A percentile compares a stretch with the other conserved stretches of the same genome.
Evolutionary conservation across 2,329 filamentous ascomycete species (phyloP).

Genomic region (Diaporthe eres): DNA sequence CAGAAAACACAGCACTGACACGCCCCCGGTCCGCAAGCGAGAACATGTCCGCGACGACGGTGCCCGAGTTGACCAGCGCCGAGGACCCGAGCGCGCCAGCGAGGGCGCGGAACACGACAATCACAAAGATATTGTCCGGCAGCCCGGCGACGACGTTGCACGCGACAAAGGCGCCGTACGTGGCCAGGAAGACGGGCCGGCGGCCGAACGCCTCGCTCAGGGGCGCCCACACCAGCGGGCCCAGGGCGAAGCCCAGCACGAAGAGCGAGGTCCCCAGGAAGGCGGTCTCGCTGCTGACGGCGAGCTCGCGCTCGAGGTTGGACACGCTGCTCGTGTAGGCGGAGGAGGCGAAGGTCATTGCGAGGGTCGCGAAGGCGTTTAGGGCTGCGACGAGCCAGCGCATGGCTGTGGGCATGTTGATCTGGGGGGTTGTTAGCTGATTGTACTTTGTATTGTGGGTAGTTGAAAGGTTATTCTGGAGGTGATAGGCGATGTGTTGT

Average conservation of each 20-base stretch:
- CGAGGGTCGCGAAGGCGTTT: constrained; percentile 43
- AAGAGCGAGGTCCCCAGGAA: constrained; percentile 67
- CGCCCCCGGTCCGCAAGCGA: constrained; percentile 61
- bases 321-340: constrained; percentile 60
- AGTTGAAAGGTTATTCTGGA: background rate
- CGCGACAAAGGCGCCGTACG: constrained; percentile 34
- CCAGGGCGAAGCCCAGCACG: constrained; percentile 69
- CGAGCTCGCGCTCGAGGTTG: constrained; percentile 58
- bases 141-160: constrained; percentile 37
- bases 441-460: background rate
- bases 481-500: background rate
- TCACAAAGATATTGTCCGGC: constrained; percentile 33
- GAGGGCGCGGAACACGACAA: constrained; percentile 35
- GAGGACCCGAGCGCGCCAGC: constrained; percentile 33
- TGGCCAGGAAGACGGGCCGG: constrained; percentile 35
- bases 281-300: constrained; percentile 56
- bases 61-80: constrained; percentile 63
- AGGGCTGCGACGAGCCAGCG: constrained; percentile 55
- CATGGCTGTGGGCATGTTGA: constrained; percentile 46
- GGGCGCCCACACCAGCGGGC: constrained; percentile 72
- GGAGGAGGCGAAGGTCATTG: constrained; percentile 64
- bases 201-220: constrained; percentile 70
- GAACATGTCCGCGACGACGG: constrained; percentile 73
- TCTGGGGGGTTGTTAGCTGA: background rate
- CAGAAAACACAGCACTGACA: constrained; percentile 58